These are phyloP conservation scores for Logfia minima DNA, from an alignment of 129 eudicot species.

Conservation along the genomic window DNA sequence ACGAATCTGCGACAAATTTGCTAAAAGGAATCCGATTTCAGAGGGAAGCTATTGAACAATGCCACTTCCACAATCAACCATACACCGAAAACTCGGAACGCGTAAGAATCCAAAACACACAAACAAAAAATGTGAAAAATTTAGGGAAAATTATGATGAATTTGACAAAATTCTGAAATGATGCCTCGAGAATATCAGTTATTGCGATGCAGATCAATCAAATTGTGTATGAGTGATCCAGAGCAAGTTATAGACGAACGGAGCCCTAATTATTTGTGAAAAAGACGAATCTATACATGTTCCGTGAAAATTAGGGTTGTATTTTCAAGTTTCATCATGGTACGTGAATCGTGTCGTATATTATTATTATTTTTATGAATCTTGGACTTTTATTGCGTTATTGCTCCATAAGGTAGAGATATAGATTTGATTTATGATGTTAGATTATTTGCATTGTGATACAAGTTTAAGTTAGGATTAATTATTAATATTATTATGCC, in stretches of 20 bases:
- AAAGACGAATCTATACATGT: constrained; percentile 10
- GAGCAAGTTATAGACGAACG: constrained; percentile 8
- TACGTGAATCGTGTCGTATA: constrained; percentile 16
- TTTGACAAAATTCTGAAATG: constrained; percentile 9
- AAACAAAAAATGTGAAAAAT: constrained; percentile 19
- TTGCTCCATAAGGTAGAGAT: not conserved
- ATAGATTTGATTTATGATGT: constrained; percentile 2
- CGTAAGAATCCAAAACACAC: constrained; percentile 13
- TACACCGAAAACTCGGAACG: constrained; percentile 17
- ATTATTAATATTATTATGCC: constrained; percentile 1
- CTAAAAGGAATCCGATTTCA: constrained; percentile 27
- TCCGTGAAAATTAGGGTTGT: constrained; percentile 18
- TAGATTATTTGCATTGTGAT: constrained; percentile 21
- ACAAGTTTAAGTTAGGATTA: constrained; percentile 15
- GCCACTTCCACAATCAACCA: constrained; percentile 38
- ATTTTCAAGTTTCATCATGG: constrained; percentile 24
- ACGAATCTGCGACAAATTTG: constrained; percentile 37
- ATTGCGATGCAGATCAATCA: constrained; percentile 26
- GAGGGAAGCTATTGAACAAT: constrained; percentile 37
- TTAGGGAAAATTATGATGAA: not conserved
- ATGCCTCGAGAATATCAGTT: constrained; percentile 12
- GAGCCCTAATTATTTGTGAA: constrained; percentile 24
- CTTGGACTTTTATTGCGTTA: constrained; percentile 4
- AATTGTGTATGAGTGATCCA: constrained; percentile 22
- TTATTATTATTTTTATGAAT: not conserved